Evolutionary conservation across 202 grass and related monocot species (phyloP).

Genomic region (Setaria viridis): DNA sequence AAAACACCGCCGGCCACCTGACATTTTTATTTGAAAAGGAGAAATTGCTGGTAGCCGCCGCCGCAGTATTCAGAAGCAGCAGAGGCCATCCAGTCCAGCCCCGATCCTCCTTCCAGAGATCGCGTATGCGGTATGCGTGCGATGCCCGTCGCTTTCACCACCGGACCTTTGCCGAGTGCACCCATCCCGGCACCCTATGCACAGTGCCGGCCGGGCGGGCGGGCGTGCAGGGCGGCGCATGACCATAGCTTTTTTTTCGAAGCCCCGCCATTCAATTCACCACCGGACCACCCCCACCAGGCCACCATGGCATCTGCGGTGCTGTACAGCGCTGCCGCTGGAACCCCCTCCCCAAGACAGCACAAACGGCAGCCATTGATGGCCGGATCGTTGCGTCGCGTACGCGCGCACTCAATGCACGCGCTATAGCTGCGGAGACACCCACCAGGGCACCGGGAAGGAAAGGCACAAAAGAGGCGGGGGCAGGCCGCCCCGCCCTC

Average conservation of each 20-base stretch:
- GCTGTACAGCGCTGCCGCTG: not conserved
- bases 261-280: not conserved
- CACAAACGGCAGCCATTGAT: not conserved
- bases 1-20: not conserved
- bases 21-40: too few relatives aligned
- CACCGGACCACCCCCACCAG: not conserved
- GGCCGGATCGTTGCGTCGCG: not conserved
- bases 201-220: too few relatives aligned
- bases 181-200: not conserved
- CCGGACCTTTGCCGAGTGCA: not conserved
- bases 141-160: not conserved
- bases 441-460: not conserved
- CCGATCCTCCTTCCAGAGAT: not conserved
- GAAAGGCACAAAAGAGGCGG: not conserved
- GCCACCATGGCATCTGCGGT: not conserved
- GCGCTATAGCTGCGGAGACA: too few relatives aligned
- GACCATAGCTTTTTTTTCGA: not conserved
- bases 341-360: not conserved
- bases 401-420: conserved; percentile 3
- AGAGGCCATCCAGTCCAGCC: not conserved
- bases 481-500: not conserved
- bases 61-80: not conserved
- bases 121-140: not conserved
- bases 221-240: not conserved
- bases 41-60: too few relatives aligned